phyloP scores from a whole-genome alignment of 164 flowering plant species.

The Santalum album region DNA sequence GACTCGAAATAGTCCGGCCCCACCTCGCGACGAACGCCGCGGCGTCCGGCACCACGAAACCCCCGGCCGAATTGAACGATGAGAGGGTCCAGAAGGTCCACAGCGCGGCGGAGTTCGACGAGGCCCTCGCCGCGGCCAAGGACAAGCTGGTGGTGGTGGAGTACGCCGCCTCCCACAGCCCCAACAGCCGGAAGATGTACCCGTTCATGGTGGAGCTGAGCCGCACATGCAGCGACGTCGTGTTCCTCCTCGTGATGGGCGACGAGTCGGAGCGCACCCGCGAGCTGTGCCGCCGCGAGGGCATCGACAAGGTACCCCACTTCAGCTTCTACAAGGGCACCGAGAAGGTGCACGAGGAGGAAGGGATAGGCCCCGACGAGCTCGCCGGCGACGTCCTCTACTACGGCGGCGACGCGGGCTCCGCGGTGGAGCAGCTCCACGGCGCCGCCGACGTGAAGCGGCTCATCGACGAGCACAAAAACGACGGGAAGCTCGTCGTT shows the following conservation, averaged over 20 bases:
- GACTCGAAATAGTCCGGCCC: neutral
- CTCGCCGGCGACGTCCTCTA: constrained; percentile 79
- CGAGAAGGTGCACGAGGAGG: constrained; percentile 88
- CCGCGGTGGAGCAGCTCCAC: constrained; percentile 74
- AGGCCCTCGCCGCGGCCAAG: constrained; percentile 48
- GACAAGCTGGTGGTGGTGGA: constrained; percentile 83
- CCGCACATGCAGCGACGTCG: constrained; percentile 75
- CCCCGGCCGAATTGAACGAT: constrained; percentile 11
- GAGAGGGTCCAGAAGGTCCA: constrained; percentile 61
- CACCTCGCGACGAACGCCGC: constrained; percentile 13
- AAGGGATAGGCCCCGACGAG: constrained; percentile 73
- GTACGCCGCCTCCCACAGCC: constrained; percentile 54
- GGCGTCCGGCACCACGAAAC: constrained; percentile 21
- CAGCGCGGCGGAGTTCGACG: constrained; percentile 64
- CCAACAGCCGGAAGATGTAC: constrained; percentile 54
- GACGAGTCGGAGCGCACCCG: constrained; percentile 65
- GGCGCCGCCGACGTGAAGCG: constrained; percentile 58
- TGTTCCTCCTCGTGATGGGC: constrained; percentile 76
- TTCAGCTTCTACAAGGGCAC: constrained; percentile 80
- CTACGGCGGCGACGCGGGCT: constrained; percentile 70
- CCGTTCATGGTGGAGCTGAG: constrained; percentile 91
- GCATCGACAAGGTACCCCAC: constrained; percentile 65
- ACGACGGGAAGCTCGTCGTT: constrained; percentile 57
- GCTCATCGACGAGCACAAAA: constrained; percentile 48
- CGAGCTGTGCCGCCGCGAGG: constrained; percentile 67